phyloP scores from a whole-genome alignment of 2,329 filamentous ascomycete genomes.

The Fusarium odoratissimum region DNA sequence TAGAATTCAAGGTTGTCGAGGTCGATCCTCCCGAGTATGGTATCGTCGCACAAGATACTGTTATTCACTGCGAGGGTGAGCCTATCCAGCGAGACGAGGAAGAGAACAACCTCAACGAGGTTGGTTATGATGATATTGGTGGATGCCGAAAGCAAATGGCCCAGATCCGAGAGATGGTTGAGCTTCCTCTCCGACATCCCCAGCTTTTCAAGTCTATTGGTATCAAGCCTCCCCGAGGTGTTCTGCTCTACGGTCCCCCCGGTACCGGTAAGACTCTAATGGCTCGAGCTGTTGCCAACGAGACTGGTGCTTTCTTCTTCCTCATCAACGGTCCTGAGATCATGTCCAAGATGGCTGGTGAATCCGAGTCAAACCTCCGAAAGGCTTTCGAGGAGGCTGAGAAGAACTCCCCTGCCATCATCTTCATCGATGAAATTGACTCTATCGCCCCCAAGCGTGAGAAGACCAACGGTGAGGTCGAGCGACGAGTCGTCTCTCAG shows the following conservation, averaged over 20 bases:
- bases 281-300: conserved; percentile 98
- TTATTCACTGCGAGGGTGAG: conserved; percentile 97
- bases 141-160: conserved; percentile 99
- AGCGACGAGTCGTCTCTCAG: conserved; percentile 98
- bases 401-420: conserved; percentile 99
- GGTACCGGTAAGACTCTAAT: conserved; percentile 99
- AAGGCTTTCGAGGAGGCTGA: conserved; percentile 99
- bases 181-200: conserved; percentile 94
- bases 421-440: conserved; percentile 99
- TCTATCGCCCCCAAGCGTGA: conserved; percentile 99
- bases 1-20: conserved; percentile 99
- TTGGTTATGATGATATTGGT: conserved; percentile 99
- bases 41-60: conserved; percentile 97
- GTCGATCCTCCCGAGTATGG: conserved; percentile 98
- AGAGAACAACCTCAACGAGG: conserved; percentile 98
- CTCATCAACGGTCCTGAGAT: conserved; percentile 99
- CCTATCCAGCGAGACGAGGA: conserved; percentile 96
- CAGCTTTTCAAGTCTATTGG: conserved; percentile 99
- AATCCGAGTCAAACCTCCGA: conserved; percentile 96
- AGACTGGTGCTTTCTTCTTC: conserved; percentile 99
- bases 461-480: conserved; percentile 99
- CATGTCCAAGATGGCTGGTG: conserved; percentile 99
- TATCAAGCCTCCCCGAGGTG: conserved; percentile 99
- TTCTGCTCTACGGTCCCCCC: conserved; percentile 94
- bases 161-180: conserved; percentile 98